Evolutionary conservation across 2,329 filamentous ascomycete genomes (phyloP), one percentile per base, ranked within the genome.

Genomic region (Scedosporium boydii): DNA sequence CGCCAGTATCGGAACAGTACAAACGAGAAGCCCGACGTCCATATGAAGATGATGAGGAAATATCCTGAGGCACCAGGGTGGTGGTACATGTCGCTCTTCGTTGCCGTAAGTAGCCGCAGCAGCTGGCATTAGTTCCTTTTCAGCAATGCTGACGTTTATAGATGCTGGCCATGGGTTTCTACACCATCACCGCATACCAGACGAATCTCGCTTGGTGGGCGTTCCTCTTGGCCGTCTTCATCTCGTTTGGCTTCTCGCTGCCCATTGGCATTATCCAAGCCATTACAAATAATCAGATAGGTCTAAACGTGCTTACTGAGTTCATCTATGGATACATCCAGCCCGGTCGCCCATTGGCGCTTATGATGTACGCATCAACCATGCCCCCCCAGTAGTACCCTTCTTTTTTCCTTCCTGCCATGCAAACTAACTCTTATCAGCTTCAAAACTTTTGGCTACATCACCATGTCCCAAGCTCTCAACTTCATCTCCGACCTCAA

Each of bases 291-390:
- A 87, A 87, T 71, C 77, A 89, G 75, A 86, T 90, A 44, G 87
- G 87, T 1, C 76, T 91, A 42, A 91, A 91, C 65, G 87, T 92
- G 27, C 76, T 91, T 65, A 89, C 87, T 0, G 88, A 90, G 74
- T 90, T 91, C 66, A 76, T 92, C 3, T 85, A 86, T 63, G 89
- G 89, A 1, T 91, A 91, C 68, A 88, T 91, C 68, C 87, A 90
- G 65, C 88, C 88, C 0, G 89, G 89, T 2, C 77, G 82, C 5
- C 88, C 89, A 0, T 75, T 91, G 62, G 88, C 86, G 0, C 82
- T 91, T 65, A 91, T 92, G 88, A 79, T 91, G 76, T 89, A 70
- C 66, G 34, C 10, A 38, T 12, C 34, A 14, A 9, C 34, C 10
- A 38, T 9, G 10, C 10, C 10, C 34, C 34, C 34, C 34, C 9